phyloP scores from a whole-genome alignment of 352 stramenopile genomes.

The Globisporangium camurandrum region DNA sequence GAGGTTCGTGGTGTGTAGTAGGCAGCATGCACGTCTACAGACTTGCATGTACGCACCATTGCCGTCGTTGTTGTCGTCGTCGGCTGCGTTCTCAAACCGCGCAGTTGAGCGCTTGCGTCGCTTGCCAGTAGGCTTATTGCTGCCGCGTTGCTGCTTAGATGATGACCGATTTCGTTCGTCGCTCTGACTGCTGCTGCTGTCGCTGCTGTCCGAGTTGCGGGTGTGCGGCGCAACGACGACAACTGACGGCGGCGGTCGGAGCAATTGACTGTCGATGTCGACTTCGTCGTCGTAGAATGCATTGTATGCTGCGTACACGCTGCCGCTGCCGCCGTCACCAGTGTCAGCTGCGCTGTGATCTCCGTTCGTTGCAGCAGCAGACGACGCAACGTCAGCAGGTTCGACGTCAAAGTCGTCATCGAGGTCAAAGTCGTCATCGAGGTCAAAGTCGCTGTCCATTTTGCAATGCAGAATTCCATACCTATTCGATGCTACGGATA shows the following conservation, averaged over 20 bases:
- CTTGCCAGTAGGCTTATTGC: not conserved
- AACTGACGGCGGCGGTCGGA: not conserved
- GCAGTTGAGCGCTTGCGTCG: constrained; percentile 2
- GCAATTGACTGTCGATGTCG: not conserved
- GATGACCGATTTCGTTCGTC: not conserved
- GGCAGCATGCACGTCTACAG: not conserved
- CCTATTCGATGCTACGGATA: too few species aligned
- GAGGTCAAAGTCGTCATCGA: not conserved
- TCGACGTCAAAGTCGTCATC: not conserved
- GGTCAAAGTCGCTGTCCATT: too few species aligned
- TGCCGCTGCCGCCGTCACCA: not conserved
- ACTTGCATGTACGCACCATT: not conserved
- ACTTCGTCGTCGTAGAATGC: constrained; percentile 13
- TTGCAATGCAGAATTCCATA: too few species aligned
- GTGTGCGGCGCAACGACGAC: not conserved
- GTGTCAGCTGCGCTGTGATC: not conserved
- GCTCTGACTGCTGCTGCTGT: not conserved
- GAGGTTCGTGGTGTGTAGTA: too few species aligned
- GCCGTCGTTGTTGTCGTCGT: not conserved
- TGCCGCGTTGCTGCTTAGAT: not conserved
- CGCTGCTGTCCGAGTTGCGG: not conserved
- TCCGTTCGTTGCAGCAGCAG: not conserved
- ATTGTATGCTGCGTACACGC: constrained; percentile 13
- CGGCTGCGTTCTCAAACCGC: not conserved
- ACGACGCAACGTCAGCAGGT: not conserved